Percentiles rank a stretch among this genome's conserved stretches.
These are phyloP conservation scores for Phallus indusiatus DNA, from an alignment of 768 basidiomycete species.

Conservation along the genomic window DNA sequence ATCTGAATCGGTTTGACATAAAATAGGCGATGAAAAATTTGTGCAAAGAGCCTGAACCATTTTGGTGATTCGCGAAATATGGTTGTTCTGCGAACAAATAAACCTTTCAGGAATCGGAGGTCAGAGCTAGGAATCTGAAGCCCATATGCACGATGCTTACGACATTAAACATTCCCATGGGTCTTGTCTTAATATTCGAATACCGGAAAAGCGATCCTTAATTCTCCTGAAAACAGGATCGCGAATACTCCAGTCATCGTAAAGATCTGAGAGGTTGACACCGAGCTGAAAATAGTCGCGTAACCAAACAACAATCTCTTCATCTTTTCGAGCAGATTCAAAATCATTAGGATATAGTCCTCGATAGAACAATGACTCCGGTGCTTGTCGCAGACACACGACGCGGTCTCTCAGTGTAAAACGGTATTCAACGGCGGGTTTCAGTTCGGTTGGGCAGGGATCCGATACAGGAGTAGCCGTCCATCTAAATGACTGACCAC, in stretches of 20 bases:
- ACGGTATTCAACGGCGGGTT: conserved; percentile 57
- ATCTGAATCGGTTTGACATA: conserved; percentile 35
- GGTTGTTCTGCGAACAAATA: conserved; percentile 97
- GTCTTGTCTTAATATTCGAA: conserved; percentile 83
- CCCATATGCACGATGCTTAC: conserved; percentile 37
- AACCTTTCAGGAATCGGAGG: conserved; percentile 43
- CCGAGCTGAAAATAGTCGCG: conserved; percentile 85
- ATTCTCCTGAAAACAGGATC: conserved; percentile 70
- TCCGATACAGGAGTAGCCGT: conserved; percentile 35
- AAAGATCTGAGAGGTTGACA: conserved; percentile 59
- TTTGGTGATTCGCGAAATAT: conserved; percentile 87
- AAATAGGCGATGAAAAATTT: conserved; percentile 61
- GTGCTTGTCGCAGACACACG: conserved; percentile 69
- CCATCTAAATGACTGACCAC: conserved; percentile 87
- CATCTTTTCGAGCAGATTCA: conserved; percentile 31
- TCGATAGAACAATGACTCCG: conserved; percentile 58
- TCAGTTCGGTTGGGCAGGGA: conserved; percentile 9
- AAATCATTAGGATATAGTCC: conserved; percentile 45
- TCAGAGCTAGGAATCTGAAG: no score
- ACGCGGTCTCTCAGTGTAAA: conserved; percentile 76
- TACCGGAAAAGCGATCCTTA: conserved; percentile 62
- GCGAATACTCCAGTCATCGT: conserved; percentile 60
- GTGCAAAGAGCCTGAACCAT: conserved; percentile 82
- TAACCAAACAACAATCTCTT: conserved; percentile 67
- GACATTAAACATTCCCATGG: conserved; percentile 94